A percentile compares a stretch with the other conserved stretches of the same genome.
These are phyloP conservation scores for Pyrrhoderma lamaoense DNA, from an alignment of 1,284 basidiomycete species.

Conservation along the genomic window DNA sequence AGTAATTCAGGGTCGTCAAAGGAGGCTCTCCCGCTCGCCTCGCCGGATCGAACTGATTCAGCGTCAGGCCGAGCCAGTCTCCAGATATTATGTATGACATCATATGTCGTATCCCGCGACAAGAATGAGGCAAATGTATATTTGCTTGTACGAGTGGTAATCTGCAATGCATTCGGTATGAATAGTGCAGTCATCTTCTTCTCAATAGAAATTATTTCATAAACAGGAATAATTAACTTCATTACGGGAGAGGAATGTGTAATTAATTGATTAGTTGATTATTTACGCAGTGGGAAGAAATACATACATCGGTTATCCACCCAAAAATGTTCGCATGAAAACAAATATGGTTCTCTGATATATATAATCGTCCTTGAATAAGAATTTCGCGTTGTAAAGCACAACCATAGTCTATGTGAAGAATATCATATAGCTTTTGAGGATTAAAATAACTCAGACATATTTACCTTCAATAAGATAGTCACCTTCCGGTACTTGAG, in stretches of 20 bases:
- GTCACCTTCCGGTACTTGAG: slow-evolving; percentile 86
- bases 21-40: slow-evolving; percentile 20
- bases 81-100: slow-evolving; percentile 97
- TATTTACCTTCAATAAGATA: slow-evolving; percentile 91
- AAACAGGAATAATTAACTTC: slow-evolving; percentile 86
- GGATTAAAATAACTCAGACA: slow-evolving; percentile 1
- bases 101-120: slow-evolving; percentile 91
- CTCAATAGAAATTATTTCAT: slow-evolving; percentile 85
- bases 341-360: slow-evolving; percentile 97
- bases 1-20: slow-evolving; percentile 20
- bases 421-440: slow-evolving; percentile 16
- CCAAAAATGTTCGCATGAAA: slow-evolving; percentile 99
- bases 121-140: slow-evolving; percentile 97
- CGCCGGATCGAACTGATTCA: slow-evolving; percentile 31
- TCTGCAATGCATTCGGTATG: slow-evolving; percentile 95
- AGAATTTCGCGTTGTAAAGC: slow-evolving; percentile 94
- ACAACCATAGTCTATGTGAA: slow-evolving; percentile 83
- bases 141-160: slow-evolving; percentile 76
- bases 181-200: slow-evolving; percentile 99
- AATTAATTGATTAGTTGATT: slow-evolving; percentile 3
- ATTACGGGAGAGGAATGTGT: not conserved
- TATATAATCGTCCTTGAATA: slow-evolving; percentile 92
- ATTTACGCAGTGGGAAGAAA: not conserved
- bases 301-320: slow-evolving; percentile 91
- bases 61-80: slow-evolving; percentile 80